These are phyloP conservation scores for Calonectria honghensis DNA, from an alignment of 2,329 filamentous ascomycete species.

Conservation along the genomic window DNA sequence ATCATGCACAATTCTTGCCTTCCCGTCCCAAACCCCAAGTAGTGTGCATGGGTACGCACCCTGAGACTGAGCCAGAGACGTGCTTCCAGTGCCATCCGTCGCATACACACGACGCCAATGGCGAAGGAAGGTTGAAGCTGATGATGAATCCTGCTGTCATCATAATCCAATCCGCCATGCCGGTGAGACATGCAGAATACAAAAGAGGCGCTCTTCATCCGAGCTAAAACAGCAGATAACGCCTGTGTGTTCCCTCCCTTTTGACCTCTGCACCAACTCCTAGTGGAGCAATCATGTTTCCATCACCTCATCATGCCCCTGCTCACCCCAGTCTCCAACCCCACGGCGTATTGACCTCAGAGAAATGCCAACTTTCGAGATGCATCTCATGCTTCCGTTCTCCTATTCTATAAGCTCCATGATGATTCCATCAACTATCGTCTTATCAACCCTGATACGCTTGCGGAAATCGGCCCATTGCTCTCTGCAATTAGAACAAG, in stretches of 20 bases:
- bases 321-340: slow-evolving; percentile 18
- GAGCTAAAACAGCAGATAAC: neutral
- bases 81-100: neutral
- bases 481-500: slow-evolving; percentile 30
- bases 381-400: neutral
- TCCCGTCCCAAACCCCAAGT: neutral
- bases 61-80: slow-evolving; percentile 4
- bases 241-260: too few species aligned
- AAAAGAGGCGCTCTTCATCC: slow-evolving; percentile 19
- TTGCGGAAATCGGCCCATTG: neutral
- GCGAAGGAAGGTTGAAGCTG: slow-evolving; percentile 12
- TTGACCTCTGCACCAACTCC: neutral
- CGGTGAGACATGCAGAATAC: slow-evolving; percentile 21
- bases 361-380: slow-evolving; percentile 20
- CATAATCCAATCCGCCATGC: slow-evolving; percentile 5
- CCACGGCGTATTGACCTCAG: slow-evolving; percentile 13
- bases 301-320: slow-evolving; percentile 31
- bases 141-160: slow-evolving; percentile 16
- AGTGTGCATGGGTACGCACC: neutral
- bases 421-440: neutral
- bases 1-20: slow-evolving; percentile 25
- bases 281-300: slow-evolving; percentile 19
- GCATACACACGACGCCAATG: neutral
- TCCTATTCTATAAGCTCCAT: neutral
- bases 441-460: neutral